phyloP scores from a whole-genome alignment of 2,329 filamentous ascomycete genomes.

The Lasiodiplodia sp. region DNA sequence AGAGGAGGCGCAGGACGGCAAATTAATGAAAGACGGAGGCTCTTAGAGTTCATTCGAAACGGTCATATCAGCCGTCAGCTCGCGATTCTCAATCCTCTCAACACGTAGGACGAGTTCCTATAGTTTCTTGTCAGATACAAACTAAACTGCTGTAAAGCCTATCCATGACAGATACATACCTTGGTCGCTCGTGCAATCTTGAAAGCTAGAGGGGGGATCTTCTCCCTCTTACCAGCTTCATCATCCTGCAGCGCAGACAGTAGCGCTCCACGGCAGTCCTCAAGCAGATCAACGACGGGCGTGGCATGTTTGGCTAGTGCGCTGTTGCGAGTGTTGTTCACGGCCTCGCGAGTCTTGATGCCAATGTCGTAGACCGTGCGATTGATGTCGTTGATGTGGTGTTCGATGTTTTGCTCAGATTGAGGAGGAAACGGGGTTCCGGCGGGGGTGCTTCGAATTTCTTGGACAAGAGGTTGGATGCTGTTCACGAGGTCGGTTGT shows the following conservation, averaged over 20 bases:
- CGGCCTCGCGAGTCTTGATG: slow-evolving; percentile 65
- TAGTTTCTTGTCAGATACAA: background rate
- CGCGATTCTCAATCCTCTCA: slow-evolving; percentile 50
- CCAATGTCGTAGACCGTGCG: slow-evolving; percentile 75
- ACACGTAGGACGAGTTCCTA: slow-evolving; percentile 52
- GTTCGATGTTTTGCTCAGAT: slow-evolving; percentile 59
- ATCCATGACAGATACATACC: slow-evolving; percentile 46
- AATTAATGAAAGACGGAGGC: background rate
- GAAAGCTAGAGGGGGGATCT: slow-evolving; percentile 83
- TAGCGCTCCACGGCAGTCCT: slow-evolving; percentile 70
- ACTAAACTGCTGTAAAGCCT: background rate
- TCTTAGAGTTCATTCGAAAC: slow-evolving; percentile 30
- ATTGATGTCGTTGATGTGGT: slow-evolving; percentile 75
- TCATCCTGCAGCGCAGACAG: slow-evolving; percentile 65
- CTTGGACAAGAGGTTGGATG: slow-evolving; percentile 79
- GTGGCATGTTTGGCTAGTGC: slow-evolving; percentile 59
- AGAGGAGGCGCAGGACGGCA: background rate
- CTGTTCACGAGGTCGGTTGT: slow-evolving; percentile 79
- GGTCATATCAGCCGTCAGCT: slow-evolving; percentile 36
- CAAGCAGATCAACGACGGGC: slow-evolving; percentile 64
- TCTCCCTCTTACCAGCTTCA: slow-evolving; percentile 67
- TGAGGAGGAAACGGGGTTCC: slow-evolving; percentile 35
- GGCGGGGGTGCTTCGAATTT: slow-evolving; percentile 61
- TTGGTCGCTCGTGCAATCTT: slow-evolving; percentile 84
- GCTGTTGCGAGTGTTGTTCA: slow-evolving; percentile 57